These are phyloP conservation scores for Fusarium keratoplasticum DNA, from an alignment of 2,329 filamentous ascomycete genomes.

Conservation along the genomic window DNA sequence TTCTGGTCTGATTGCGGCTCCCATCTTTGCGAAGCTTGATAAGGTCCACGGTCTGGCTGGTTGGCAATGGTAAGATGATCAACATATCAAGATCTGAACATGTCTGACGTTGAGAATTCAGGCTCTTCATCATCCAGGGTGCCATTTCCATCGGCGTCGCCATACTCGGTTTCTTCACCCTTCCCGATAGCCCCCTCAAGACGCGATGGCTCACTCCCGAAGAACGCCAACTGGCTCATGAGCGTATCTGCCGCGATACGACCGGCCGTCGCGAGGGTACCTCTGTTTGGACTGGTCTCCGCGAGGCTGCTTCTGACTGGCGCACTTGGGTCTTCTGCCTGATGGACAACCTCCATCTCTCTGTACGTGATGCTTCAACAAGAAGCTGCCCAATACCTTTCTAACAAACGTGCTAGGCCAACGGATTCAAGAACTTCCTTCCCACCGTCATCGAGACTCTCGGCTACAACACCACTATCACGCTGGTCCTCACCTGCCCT, in stretches of 20 bases:
- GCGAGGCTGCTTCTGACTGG: slow-evolving; percentile 40
- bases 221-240: slow-evolving; percentile 56
- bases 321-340: slow-evolving; percentile 44
- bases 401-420: slow-evolving; percentile 26
- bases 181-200: slow-evolving; percentile 53
- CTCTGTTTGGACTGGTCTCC: slow-evolving; percentile 47
- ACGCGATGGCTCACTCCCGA: slow-evolving; percentile 52
- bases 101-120: neutral
- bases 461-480: slow-evolving; percentile 59
- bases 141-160: slow-evolving; percentile 44
- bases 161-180: slow-evolving; percentile 48
- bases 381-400: slow-evolving; percentile 4
- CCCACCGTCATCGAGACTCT: slow-evolving; percentile 58
- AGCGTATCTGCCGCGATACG: slow-evolving; percentile 49
- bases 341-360: slow-evolving; percentile 30
- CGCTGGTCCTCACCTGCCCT: slow-evolving; percentile 62
- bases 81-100: too few relatives aligned
- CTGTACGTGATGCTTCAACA: slow-evolving; percentile 16
- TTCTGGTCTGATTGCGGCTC: slow-evolving; percentile 58
- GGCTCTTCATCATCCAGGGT: slow-evolving; percentile 48
- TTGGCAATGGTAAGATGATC: slow-evolving; percentile 45
- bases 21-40: slow-evolving; percentile 52
- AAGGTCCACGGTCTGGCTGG: slow-evolving; percentile 41
- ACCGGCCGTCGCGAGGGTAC: slow-evolving; percentile 48
- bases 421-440: slow-evolving; percentile 49